A percentile compares a stretch with the other conserved stretches of the same genome.
Evolutionary conservation across 768 basidiomycete genomes (phyloP).

Genomic region (Termitomyces sp.): DNA sequence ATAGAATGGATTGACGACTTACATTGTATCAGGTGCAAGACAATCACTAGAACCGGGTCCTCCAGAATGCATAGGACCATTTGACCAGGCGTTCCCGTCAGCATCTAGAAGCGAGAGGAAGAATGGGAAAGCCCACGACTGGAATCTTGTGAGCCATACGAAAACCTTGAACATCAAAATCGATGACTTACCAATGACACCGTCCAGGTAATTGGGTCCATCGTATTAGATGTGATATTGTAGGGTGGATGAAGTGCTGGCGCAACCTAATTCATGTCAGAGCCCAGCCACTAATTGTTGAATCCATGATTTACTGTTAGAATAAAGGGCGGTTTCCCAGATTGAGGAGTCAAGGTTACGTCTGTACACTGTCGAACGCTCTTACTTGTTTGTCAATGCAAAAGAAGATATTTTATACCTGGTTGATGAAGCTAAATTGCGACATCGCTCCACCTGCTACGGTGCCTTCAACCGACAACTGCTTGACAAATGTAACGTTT

Average conservation of each 20-base stretch:
- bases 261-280: background rate
- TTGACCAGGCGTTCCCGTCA: background rate
- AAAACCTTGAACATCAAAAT: background rate
- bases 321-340: background rate
- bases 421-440: background rate
- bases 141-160: background rate
- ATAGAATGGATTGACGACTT: background rate
- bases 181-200: background rate
- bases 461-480: background rate
- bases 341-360: background rate
- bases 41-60: background rate
- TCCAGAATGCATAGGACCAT: background rate
- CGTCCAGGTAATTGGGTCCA: background rate
- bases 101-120: background rate
- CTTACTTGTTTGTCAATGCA: background rate
- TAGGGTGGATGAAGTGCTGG: background rate
- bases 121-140: background rate
- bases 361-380: background rate
- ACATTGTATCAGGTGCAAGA: background rate
- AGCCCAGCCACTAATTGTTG: background rate
- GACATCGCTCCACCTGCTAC: background rate
- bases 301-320: background rate
- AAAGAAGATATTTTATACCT: background rate
- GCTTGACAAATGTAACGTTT: background rate
- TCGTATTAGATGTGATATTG: background rate